phyloP scores from a whole-genome alignment of 1,139 yeast genomes.

The Pichia inconspicua region DNA sequence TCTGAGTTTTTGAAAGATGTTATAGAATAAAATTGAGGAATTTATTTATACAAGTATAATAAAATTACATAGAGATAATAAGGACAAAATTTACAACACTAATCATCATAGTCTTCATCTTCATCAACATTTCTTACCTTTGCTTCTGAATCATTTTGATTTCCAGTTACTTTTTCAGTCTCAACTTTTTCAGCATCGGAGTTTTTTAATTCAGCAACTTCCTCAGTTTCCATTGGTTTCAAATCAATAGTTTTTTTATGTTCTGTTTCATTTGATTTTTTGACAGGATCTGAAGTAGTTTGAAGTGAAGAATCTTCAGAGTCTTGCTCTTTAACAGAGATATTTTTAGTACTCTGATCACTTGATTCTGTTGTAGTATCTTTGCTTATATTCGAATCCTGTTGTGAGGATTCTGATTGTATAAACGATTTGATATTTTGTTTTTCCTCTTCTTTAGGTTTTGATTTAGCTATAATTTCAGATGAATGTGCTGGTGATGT shows the following conservation, averaged over 20 bases:
- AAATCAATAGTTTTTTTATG: conserved; percentile 24
- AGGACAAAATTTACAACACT: neutral
- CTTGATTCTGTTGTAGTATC: no score
- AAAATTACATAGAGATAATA: neutral
- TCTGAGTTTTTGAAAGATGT: conserved; percentile 53
- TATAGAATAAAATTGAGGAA: conserved; percentile 15
- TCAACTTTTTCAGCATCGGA: conserved; percentile 23
- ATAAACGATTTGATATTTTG: no score
- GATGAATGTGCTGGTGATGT: neutral
- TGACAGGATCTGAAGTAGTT: neutral
- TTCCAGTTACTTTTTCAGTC: neutral
- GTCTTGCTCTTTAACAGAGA: no score
- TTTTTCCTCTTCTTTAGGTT: neutral
- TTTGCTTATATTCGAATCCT: neutral
- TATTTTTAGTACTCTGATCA: no score
- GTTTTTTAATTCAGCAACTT: conserved; percentile 21
- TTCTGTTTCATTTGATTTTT: neutral
- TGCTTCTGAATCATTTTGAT: conserved; percentile 26
- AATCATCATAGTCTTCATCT: conserved; percentile 76
- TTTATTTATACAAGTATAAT: neutral
- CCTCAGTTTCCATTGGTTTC: conserved; percentile 37
- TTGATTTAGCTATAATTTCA: neutral
- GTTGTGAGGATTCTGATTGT: neutral
- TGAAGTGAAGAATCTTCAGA: neutral
- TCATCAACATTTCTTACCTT: conserved; percentile 74